Percentiles rank a stretch among this genome's conserved stretches.
Evolutionary conservation across 805 yeast species (phyloP).

Genomic region (Sungouiella thailandica): DNA sequence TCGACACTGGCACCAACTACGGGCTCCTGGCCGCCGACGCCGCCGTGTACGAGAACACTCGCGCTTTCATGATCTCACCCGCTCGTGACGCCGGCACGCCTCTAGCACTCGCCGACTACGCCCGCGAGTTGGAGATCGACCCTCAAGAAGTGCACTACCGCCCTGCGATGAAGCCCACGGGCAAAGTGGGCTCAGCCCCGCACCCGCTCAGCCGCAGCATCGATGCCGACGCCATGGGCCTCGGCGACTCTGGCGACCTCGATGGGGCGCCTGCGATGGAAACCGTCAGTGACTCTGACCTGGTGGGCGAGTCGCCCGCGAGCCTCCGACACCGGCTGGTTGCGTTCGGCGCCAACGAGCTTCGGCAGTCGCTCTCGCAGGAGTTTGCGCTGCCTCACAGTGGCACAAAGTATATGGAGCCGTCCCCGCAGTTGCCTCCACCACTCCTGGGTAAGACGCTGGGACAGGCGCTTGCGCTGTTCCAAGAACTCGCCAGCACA

Average conservation of each 20-base stretch:
- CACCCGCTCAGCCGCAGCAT: not conserved
- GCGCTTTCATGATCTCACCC: slow-evolving; percentile 14
- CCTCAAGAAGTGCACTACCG: slow-evolving; percentile 9
- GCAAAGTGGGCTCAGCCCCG: not conserved
- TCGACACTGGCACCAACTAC: no score
- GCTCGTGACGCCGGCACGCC: slow-evolving; percentile 7
- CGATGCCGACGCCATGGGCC: not conserved
- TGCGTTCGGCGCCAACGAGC: slow-evolving; percentile 1
- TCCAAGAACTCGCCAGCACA: slow-evolving; percentile 29
- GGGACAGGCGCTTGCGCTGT: slow-evolving; percentile 25
- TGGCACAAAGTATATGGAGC: slow-evolving; percentile 17
- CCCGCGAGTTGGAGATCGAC: slow-evolving; percentile 13
- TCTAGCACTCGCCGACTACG: slow-evolving; percentile 11
- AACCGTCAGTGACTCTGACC: slow-evolving; percentile 3
- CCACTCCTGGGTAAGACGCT: slow-evolving; percentile 24
- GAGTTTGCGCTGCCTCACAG: slow-evolving; percentile 19
- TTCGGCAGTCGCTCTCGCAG: slow-evolving; percentile 7
- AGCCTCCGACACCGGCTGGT: not conserved
- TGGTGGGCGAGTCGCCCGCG: not conserved
- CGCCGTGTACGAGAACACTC: slow-evolving; percentile 11
- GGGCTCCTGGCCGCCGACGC: no score
- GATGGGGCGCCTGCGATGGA: slow-evolving; percentile 4
- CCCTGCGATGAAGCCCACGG: slow-evolving; percentile 1
- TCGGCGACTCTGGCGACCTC: slow-evolving; percentile 2
- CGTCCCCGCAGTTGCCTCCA: slow-evolving; percentile 37